phyloP scores from a whole-genome alignment of 441 rosid genomes.

The Brassica balearica region DNA sequence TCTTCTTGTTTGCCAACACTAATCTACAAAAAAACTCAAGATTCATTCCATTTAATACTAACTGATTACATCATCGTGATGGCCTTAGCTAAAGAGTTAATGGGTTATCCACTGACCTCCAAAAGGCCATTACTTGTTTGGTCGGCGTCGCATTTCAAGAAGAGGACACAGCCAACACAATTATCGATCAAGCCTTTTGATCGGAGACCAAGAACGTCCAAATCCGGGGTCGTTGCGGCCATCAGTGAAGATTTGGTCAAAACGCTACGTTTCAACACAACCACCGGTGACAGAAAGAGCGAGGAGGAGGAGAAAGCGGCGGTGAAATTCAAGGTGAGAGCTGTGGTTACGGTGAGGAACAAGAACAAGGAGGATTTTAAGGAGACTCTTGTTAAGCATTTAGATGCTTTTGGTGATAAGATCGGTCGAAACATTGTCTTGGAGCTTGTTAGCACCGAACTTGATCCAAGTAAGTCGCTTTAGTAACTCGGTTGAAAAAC shows the following conservation, averaged over 20 bases:
- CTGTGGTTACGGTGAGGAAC: conserved; percentile 72
- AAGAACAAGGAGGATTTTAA: conserved; percentile 79
- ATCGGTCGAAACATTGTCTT: conserved; percentile 82
- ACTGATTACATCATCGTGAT: conserved; percentile 34
- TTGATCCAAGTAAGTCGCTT: conserved; percentile 77
- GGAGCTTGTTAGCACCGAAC: conserved; percentile 75
- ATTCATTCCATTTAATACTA: not conserved
- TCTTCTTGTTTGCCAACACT: conserved; percentile 9
- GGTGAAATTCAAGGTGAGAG: conserved; percentile 72
- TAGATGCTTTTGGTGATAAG: conserved; percentile 70
- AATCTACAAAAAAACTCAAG: conserved; percentile 7
- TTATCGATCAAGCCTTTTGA: conserved; percentile 28
- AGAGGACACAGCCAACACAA: conserved; percentile 1
- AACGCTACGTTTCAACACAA: conserved; percentile 29
- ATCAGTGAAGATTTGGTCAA: conserved; percentile 71
- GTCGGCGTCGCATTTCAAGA: conserved; percentile 29
- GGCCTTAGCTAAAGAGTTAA: conserved; percentile 68
- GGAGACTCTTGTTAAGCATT: conserved; percentile 63
- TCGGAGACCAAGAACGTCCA: conserved; percentile 27
- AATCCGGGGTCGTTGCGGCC: conserved; percentile 53
- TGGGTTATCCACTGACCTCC: conserved; percentile 58
- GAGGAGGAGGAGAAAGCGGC: conserved; percentile 45
- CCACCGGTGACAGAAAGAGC: conserved; percentile 33
- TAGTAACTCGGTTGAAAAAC: not conserved
- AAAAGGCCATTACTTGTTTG: conserved; percentile 44